Percentiles rank a stretch among this genome's conserved stretches.
phyloP scores from a whole-genome alignment of 2,329 filamentous ascomycete genomes.

The Metarhizium sp. region DNA sequence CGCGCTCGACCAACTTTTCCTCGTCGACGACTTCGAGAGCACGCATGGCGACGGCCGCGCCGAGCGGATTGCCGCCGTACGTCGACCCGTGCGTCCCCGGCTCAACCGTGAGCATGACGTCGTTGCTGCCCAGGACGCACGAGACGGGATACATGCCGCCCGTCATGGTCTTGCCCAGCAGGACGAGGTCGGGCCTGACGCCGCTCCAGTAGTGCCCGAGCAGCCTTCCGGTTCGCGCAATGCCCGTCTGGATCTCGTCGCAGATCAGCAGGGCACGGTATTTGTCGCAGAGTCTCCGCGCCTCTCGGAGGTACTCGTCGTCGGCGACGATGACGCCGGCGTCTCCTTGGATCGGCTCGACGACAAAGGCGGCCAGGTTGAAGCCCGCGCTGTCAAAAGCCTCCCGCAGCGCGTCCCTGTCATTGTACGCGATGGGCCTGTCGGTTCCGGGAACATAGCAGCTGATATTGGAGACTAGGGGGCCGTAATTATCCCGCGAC shows the following conservation, averaged over 20 bases:
- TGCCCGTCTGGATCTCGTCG: slow-evolving; percentile 12
- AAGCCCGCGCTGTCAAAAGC: too few relatives aligned
- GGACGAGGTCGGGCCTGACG: slow-evolving; percentile 14
- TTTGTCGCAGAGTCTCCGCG: too few relatives aligned
- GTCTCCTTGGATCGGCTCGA: slow-evolving; percentile 7
- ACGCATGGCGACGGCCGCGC: neutral
- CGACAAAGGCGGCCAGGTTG: slow-evolving; percentile 4
- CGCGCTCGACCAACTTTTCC: neutral
- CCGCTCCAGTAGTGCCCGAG: slow-evolving; percentile 12
- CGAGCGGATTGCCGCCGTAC: neutral
- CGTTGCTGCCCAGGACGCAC: slow-evolving; percentile 9
- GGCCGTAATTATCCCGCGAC: too few relatives aligned
- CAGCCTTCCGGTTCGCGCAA: slow-evolving; percentile 15
- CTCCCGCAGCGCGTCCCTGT: too few relatives aligned
- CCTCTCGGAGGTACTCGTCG: too few relatives aligned
- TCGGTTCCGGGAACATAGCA: too few relatives aligned
- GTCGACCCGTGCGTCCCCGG: neutral
- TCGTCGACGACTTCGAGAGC: neutral
- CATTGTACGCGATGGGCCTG: too few relatives aligned
- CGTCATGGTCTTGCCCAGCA: slow-evolving; percentile 13
- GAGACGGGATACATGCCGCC: slow-evolving; percentile 11
- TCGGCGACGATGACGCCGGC: neutral
- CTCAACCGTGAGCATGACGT: slow-evolving; percentile 7
- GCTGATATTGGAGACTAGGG: too few relatives aligned
- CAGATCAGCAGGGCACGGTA: too few relatives aligned